Conservation (phyloP, 305 asterid species). For the Caryopteris hybrid region DNA sequence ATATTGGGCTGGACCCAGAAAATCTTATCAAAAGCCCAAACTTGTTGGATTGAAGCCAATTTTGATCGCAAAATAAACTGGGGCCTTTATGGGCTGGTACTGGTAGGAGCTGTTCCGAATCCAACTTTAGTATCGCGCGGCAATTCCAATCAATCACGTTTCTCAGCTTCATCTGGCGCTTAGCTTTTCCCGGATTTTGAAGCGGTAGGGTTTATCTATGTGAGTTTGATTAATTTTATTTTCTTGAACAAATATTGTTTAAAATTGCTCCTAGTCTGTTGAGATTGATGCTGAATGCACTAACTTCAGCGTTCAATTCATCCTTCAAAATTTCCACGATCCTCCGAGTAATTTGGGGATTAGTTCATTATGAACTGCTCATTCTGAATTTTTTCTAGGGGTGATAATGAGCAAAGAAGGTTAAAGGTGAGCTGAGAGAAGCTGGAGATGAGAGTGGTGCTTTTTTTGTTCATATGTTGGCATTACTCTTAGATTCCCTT, state of each 20-base stretch:
- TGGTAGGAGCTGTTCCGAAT: no score
- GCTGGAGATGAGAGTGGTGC: background rate
- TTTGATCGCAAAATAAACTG: no score
- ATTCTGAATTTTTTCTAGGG: background rate
- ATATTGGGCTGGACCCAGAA: no score
- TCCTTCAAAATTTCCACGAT: background rate
- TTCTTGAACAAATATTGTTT: background rate
- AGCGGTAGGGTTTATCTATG: slow-evolving; percentile 19
- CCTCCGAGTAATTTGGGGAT: background rate
- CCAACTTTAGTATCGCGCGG: no score
- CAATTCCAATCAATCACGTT: background rate
- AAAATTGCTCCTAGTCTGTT: background rate
- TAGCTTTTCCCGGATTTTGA: background rate
- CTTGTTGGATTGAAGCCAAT: no score
- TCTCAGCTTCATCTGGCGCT: slow-evolving; percentile 3
- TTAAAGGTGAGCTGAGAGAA: background rate
- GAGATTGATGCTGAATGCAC: background rate
- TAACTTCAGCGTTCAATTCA: background rate
- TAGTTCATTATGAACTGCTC: background rate
- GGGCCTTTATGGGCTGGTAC: no score
- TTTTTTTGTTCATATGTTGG: background rate
- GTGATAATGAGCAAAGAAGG: background rate
- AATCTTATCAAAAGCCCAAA: no score
- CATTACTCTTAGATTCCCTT: background rate
- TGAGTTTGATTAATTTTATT: background rate